Evolutionary conservation across 257 asterid genomes (phyloP), one percentile per base, ranked within the genome.

Genomic region (Solanum chiquidenum): DNA sequence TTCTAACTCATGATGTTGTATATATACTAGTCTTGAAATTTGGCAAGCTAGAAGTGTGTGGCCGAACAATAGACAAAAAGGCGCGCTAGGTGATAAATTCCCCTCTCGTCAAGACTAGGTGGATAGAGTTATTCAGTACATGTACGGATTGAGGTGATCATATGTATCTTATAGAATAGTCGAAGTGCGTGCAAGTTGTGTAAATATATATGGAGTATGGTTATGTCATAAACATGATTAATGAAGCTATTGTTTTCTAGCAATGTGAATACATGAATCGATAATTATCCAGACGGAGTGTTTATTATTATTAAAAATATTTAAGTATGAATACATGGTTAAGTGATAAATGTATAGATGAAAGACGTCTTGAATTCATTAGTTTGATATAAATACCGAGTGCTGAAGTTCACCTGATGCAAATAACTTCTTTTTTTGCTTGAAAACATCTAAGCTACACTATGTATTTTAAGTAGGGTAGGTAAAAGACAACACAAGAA

Each of bases 141-240:
- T 60, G 6, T 60, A 3, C 25, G 2, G 12, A 60, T 9, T n/a
- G 31, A 62, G 31, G 69, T 62, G 27, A 62, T 62, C 0, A 52
- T 18, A 0, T 52, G 31, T 23, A 62, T 62, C 6, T 0, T 0
- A 3, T 23, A 10, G 14, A 23, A 62, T 9, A 62, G 31, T 62
- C 14, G 7, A 23, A 62, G 31, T 0, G 29, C 0, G 6, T 21
- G 6, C 6, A 49, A 49, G 60, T 0, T 49, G 9, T 0, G 60
- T 42, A 40, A 12, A 9, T 12, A 11, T 42, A 14, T 42, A 16
- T 52, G 2, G 25, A 20, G 66, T 58, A 58, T 58, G 66, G 12
- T 58, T 58, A 58, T 58, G 66, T 58, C 25, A 58, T 55, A 55
- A 49, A 16, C 21, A 52, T 52, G 60, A 14, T 0, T 52, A 52